These are phyloP conservation scores for Sphaceloma murrayae DNA, from an alignment of 2,329 filamentous ascomycete genomes.

Conservation along the genomic window DNA sequence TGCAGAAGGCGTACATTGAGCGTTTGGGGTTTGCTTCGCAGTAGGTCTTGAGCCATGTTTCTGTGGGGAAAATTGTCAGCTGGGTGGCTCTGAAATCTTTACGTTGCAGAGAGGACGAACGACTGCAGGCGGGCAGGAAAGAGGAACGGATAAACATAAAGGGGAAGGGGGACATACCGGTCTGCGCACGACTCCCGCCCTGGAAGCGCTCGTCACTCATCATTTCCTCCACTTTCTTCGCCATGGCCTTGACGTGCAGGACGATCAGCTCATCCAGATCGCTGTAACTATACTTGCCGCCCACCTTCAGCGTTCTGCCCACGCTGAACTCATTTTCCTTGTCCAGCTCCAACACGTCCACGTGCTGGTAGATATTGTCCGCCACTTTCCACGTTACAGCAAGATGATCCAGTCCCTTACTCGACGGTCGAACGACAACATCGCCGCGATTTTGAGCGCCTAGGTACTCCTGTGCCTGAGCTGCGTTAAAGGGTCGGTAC, in stretches of 20 bases:
- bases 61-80: slow-evolving; percentile 38
- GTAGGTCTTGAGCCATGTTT: slow-evolving; percentile 92
- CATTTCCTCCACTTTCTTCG: slow-evolving; percentile 93
- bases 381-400: slow-evolving; percentile 97
- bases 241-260: slow-evolving; percentile 95
- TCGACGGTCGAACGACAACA: slow-evolving; percentile 89
- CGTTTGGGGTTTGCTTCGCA: slow-evolving; percentile 91
- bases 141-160: slow-evolving; percentile 12
- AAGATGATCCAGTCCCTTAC: slow-evolving; percentile 88
- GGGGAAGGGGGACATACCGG: slow-evolving; percentile 54
- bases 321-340: slow-evolving; percentile 97
- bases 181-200: slow-evolving; percentile 65
- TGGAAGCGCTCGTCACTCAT: slow-evolving; percentile 93
- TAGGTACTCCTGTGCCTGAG: slow-evolving; percentile 86
- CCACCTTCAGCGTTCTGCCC: slow-evolving; percentile 74
- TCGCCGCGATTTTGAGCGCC: slow-evolving; percentile 79
- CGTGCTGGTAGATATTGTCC: slow-evolving; percentile 92
- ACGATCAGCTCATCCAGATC: slow-evolving; percentile 97
- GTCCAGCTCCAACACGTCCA: slow-evolving; percentile 91
- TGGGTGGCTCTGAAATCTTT: too few relatives aligned
- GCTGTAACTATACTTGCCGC: slow-evolving; percentile 80
- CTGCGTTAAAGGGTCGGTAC: slow-evolving; percentile 85
- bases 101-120: too few relatives aligned
- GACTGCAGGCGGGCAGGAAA: too few relatives aligned
- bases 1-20: slow-evolving; percentile 90